Base-by-base conservation (phyloP, 805 yeast genomes). In the Allodekkera sacchari region DNA sequence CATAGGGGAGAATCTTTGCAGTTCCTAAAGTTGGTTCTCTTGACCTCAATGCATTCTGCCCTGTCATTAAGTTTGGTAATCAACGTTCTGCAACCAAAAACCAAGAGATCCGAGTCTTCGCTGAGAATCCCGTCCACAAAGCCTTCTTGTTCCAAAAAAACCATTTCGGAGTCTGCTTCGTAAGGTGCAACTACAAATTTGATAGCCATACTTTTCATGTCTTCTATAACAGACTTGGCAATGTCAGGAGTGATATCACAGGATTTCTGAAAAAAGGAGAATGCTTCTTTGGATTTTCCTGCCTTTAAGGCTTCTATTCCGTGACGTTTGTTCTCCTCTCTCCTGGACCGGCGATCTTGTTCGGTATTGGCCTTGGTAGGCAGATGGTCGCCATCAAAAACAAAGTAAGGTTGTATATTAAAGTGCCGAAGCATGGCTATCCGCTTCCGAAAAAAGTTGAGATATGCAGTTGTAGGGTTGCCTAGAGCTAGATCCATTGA, bases 81-180 rank as follows among this genome's bases (percentile, higher is more conserved):
- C 16, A 92, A 62, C 25, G 63, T 61, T 22, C 64, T 57, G 32
- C 94, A 83, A 0, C 99, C 99, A 62, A 89, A 92, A 1, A 92
- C 68, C 15, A 92, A 61, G 42, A 92, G 63, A 59, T 92, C 99
- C 1, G 96, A 87, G 52, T 92, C 99, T 50, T 92, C 99, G 25
- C 95, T 79, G 7, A 92, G 65, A 5, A 92, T 83, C 0, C 89
- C 97, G 39, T 85, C 80, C 5, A 85, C 89, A 1, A 74, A 32
- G 0, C 89, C 89, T 0, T 57, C 41, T 36, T 74, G 71, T 50
- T 89, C 97, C 26, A 92, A 64, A 47, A 77, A 85, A 7, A 88
- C 97, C 81, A 92, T 74, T 54, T 92, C 98, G 1, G 98, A 81
- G 53, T 92, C 99, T 1, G 98, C 98, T 58, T 92, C 99, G 52